These are phyloP conservation scores for Lachnellula subtilissima DNA, from an alignment of 2,329 filamentous ascomycete species.

Conservation along the genomic window DNA sequence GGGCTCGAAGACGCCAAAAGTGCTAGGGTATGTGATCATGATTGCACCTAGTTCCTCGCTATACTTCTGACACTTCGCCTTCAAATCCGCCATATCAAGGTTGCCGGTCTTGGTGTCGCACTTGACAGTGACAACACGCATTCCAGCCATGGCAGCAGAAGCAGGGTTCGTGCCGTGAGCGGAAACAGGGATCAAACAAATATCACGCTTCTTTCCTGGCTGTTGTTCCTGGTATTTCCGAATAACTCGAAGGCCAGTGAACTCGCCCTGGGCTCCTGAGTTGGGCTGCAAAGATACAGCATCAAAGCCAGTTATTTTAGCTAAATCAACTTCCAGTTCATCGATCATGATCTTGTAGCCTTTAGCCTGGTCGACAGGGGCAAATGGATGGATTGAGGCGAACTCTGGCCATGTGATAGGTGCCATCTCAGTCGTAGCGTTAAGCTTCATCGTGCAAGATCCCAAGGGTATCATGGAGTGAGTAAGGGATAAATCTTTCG, in stretches of 20 bases:
- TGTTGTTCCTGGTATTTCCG: constrained; percentile 74
- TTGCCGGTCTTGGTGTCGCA: constrained; percentile 85
- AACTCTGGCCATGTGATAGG: constrained; percentile 74
- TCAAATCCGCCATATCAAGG: constrained; percentile 78
- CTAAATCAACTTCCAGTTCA: constrained; percentile 70
- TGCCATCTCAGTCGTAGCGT: constrained; percentile 89
- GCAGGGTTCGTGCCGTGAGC: constrained; percentile 96
- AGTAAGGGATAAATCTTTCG: constrained; percentile 87
- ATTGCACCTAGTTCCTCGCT: constrained; percentile 81
- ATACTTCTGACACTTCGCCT: constrained; percentile 85
- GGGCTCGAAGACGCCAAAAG: constrained; percentile 92
- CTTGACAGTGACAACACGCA: constrained; percentile 89
- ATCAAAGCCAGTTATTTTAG: constrained; percentile 83
- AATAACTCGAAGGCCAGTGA: constrained; percentile 83
- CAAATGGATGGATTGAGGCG: constrained; percentile 76
- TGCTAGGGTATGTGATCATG: constrained; percentile 96
- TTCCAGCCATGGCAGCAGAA: constrained; percentile 90
- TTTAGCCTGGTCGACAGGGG: constrained; percentile 55
- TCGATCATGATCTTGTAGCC: constrained; percentile 69
- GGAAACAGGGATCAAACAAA: constrained; percentile 91
- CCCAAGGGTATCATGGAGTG: constrained; percentile 98
- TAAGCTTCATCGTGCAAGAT: constrained; percentile 98
- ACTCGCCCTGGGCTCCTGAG: constrained; percentile 93
- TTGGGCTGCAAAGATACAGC: constrained; percentile 90
- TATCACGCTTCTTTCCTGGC: constrained; percentile 68